Conservation (phyloP, 805 yeast genomes). For the Kazachstania viticola region DNA sequence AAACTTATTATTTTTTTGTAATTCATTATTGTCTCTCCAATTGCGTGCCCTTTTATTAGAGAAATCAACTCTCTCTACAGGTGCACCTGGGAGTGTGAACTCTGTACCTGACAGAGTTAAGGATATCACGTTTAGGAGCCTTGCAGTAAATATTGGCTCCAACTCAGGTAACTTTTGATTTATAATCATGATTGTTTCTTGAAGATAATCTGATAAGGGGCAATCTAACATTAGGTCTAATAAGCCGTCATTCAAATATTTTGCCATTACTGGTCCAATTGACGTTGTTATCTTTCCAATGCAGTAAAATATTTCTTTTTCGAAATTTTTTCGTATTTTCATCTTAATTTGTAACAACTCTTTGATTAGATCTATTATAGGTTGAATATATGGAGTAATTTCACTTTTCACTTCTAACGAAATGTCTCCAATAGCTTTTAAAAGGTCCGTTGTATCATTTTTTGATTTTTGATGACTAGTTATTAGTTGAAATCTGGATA, state of each 20-base stretch:
- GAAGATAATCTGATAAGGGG: conserved; percentile 65
- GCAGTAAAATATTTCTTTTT: conserved; percentile 78
- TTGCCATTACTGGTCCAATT: conserved; percentile 80
- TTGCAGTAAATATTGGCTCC: conserved; percentile 55
- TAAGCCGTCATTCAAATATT: conserved; percentile 67
- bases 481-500: conserved; percentile 61
- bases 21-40: conserved; percentile 60
- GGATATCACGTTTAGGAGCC: conserved; percentile 58
- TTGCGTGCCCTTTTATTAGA: conserved; percentile 55
- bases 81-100: conserved; percentile 79
- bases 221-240: conserved; percentile 68
- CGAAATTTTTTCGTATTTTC: conserved; percentile 55
- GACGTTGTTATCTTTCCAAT: conserved; percentile 72
- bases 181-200: conserved; percentile 56
- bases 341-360: conserved; percentile 49
- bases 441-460: conserved; percentile 55
- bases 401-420: conserved; percentile 61
- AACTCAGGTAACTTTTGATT: conserved; percentile 64
- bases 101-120: conserved; percentile 64
- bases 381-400: conserved; percentile 76
- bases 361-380: conserved; percentile 63
- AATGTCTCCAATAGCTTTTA: conserved; percentile 69
- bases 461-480: conserved; percentile 18
- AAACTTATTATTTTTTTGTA: conserved; percentile 45
- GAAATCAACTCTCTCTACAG: conserved; percentile 47